phyloP scores from a whole-genome alignment of 129 eudicot genomes.

The Logfia minima region DNA sequence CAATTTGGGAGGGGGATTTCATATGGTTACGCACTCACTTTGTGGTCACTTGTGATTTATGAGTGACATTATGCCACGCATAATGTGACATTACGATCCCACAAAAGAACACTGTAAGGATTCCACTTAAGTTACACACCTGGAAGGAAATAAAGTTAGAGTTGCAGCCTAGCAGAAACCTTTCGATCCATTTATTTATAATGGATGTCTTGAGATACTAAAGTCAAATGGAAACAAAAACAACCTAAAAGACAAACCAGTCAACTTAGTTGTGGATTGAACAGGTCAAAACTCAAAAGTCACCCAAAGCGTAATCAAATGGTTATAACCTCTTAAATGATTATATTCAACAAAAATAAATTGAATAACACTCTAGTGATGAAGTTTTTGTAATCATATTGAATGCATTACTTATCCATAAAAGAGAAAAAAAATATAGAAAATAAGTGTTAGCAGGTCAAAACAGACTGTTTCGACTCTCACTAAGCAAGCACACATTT shows the following conservation, averaged over 20 bases:
- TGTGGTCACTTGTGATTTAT: slow-evolving; percentile 67
- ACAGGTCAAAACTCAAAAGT: not conserved
- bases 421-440: not conserved
- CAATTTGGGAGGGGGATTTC: not conserved
- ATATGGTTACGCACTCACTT: slow-evolving; percentile 54
- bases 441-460: not conserved
- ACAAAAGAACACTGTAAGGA: slow-evolving; percentile 85
- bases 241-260: not conserved
- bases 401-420: not conserved
- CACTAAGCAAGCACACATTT: not conserved
- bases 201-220: not conserved
- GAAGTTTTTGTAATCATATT: too few species aligned
- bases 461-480: not conserved
- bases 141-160: slow-evolving; percentile 32
- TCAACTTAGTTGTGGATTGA: not conserved
- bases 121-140: slow-evolving; percentile 82
- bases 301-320: not conserved
- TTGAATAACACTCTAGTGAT: too few species aligned
- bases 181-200: not conserved
- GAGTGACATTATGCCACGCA: slow-evolving; percentile 84
- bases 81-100: slow-evolving; percentile 96
- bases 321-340: not conserved
- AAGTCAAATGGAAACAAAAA: too few species aligned
- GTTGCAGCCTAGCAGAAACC: too few species aligned
- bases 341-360: not conserved